Evolutionary conservation across 768 basidiomycete species (phyloP), one percentile per base, ranked within the genome.

Genomic region (Pholiota molesta): DNA sequence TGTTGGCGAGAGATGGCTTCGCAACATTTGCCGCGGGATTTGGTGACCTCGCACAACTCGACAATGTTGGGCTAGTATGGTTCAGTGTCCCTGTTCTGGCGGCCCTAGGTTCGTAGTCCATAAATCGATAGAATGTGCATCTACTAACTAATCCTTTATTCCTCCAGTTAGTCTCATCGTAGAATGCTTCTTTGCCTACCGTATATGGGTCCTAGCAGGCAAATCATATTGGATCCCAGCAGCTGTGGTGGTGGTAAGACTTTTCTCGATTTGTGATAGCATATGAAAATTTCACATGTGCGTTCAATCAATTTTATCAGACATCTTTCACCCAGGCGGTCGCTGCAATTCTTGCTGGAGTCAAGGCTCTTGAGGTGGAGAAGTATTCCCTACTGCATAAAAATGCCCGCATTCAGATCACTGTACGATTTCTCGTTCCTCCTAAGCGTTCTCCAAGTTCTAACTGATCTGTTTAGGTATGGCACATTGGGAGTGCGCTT

Each of bases 121-220:
- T 11, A n/a, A 14, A 5, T 11, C 17, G 9, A 47, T 17, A 49
- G 23, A 23, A 49, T 26, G 31, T 21, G 5, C 10, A 21, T 49
- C 16, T 10, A 26, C 14, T 16, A 11, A 4, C 35, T 39, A 16
- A 23, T 37, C 2, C 11, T 51, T 31, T 26, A 13, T 21, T 31
- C 19, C 29, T 51, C 26, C 35, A 58, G 57, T 58, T n/a, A 58
- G 57, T 37, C 45, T 58, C 31, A 58, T 58, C 21, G 57, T 58
- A 11, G 57, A 58, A 26, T 51, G 45, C 19, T 58, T 58, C 45
- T 58, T 58, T 35, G 57, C 57, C 16, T 58, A 58, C 23, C 45
- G 57, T 21, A 58, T 58, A 19, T 58, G 57, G 57, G 57, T 58
- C 33, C 35, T 58, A 26, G 31, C 57, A 26, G 57, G 57, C 19